Evolutionary conservation across 768 basidiomycete species (phyloP), one percentile per base, ranked within the genome.

Genomic region (Hebeloma cylindrosporum): DNA sequence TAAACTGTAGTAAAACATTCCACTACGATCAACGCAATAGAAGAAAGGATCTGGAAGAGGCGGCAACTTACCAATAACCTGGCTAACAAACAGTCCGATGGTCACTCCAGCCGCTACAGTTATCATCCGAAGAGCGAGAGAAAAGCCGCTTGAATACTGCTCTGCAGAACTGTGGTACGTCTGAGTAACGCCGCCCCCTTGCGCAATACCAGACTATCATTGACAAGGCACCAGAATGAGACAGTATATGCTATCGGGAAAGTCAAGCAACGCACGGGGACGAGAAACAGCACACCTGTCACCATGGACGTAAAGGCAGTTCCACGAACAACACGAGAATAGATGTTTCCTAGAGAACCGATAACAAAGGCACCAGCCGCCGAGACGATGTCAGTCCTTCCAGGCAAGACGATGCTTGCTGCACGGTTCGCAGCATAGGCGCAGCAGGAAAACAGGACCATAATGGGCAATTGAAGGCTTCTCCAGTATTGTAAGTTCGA

Each of bases 271-370:
- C 87, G 62, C 61, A 92, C 91, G 35, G 91, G 90, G 8, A 93
- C 90, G 16, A 93, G 71, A 64, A 93, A 92, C 36, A 92, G 65
- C n/a, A 94, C 85, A n/a, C 88, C 87, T 2, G 90, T 87, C n/a
- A 92, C 86, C 87, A 92, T 93, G 8, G 85, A 81, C 0, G 88
- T 90, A 62, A 93, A 93, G 3, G 91, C 88, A 2, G 88, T 91
- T 40, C 88, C 89, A 21, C 82, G 73, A 46, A 83, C 71, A 13
- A 85, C 63, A 13, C 88, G 77, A 26, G 88, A 88, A 60, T 90
- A 91, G n/a, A 82, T 58, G 57, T 91, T 91, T 35, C 88, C 89
- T 26, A 89, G 73, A n/a, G 83, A 63, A 26, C 90, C 88, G 47
- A 89, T 82, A 25, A 82, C 77, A 53, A 89, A 76, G 16, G 90